Conservation (phyloP, 768 basidiomycete species). For the Termitomyces sp. region DNA sequence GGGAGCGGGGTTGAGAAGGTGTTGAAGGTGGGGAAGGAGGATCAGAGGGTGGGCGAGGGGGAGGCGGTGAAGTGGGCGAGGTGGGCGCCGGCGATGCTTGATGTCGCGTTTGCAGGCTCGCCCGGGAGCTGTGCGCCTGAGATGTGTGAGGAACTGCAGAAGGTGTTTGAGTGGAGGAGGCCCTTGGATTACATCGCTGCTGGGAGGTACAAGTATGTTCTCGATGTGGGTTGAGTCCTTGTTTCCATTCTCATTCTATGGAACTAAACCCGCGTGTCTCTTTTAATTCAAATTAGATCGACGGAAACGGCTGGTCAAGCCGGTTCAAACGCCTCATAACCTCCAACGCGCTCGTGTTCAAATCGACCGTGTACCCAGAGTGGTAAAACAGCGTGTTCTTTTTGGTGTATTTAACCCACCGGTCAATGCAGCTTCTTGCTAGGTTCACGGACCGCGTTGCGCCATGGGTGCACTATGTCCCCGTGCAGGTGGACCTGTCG, state of each 20-base stretch:
- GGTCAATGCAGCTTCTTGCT: background rate
- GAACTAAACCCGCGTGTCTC: no score
- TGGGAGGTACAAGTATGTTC: slow-evolving; percentile 51
- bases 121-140: slow-evolving; percentile 34
- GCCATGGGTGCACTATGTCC: slow-evolving; percentile 73
- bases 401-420: background rate
- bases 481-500: slow-evolving; percentile 53
- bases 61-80: slow-evolving; percentile 20
- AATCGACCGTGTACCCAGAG: slow-evolving; percentile 60
- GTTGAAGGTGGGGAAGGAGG: no score
- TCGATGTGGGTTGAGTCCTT: slow-evolving; percentile 38
- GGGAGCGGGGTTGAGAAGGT: no score
- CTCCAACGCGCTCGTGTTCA: slow-evolving; percentile 54
- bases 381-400: slow-evolving; percentile 31
- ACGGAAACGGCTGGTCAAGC: slow-evolving; percentile 59
- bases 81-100: slow-evolving; percentile 44
- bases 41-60: slow-evolving; percentile 25
- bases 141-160: slow-evolving; percentile 35
- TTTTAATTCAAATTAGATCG: slow-evolving; percentile 18
- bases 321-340: slow-evolving; percentile 55
- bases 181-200: slow-evolving; percentile 33
- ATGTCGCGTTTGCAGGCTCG: slow-evolving; percentile 37
- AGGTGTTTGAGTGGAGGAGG: slow-evolving; percentile 41
- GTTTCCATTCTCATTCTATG: no score
- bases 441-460: slow-evolving; percentile 49